phyloP scores from a whole-genome alignment of 2,329 filamentous ascomycete species.

The Fragosphaeria purpurea region DNA sequence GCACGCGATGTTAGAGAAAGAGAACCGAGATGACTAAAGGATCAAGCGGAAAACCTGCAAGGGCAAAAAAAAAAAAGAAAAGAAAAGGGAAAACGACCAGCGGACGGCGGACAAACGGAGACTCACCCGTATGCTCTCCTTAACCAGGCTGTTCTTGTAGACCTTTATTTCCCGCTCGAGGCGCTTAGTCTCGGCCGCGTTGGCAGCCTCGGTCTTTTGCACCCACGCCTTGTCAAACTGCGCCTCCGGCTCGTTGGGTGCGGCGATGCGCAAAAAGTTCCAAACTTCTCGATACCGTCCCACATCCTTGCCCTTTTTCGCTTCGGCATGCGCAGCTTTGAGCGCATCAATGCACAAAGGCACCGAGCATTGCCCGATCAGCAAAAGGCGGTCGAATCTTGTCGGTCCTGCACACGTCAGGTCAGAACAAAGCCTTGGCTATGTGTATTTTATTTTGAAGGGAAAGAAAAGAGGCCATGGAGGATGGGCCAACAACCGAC shows the following conservation, averaged over 20 bases:
- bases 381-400: conserved; percentile 66
- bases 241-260: conserved; percentile 59
- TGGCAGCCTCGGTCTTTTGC: conserved; percentile 53
- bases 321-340: conserved; percentile 63
- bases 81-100: too few species aligned
- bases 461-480: neutral
- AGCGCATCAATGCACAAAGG: conserved; percentile 71
- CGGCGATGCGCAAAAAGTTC: conserved; percentile 51
- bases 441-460: too few species aligned
- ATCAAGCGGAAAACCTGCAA: too few species aligned
- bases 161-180: conserved; percentile 77
- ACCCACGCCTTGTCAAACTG: conserved; percentile 64
- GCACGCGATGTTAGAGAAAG: neutral
- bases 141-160: conserved; percentile 95
- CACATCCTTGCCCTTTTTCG: conserved; percentile 67
- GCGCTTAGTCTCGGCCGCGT: conserved; percentile 60
- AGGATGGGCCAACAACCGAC: conserved; percentile 33
- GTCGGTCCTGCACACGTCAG: conserved; percentile 54
- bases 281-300: conserved; percentile 59
- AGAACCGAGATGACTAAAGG: too few species aligned
- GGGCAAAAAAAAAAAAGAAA: too few species aligned
- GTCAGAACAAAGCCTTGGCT: too few species aligned
- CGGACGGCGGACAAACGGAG: neutral
- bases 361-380: conserved; percentile 71
- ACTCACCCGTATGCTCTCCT: conserved; percentile 83